Conservation (phyloP, 176 grass and related monocot species). For the Phragmites australis region DNA sequence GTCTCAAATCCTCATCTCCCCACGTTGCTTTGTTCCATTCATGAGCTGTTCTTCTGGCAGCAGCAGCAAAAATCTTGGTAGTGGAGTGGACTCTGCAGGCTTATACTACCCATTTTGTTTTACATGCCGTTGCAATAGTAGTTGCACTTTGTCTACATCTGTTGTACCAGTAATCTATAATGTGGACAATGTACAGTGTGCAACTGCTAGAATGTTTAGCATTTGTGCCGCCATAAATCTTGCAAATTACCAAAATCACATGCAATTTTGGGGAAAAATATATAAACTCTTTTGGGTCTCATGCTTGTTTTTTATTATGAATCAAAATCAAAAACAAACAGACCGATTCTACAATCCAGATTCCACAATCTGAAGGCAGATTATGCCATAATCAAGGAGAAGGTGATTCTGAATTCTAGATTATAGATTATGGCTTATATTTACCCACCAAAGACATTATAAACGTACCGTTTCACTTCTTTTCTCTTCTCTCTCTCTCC, state of each 20-base stretch:
- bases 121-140: neutral
- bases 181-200: neutral
- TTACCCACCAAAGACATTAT: too few species aligned
- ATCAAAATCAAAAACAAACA: too few species aligned
- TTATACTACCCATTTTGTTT: neutral
- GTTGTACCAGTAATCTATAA: neutral
- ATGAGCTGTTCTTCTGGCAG: conserved; percentile 34
- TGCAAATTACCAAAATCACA: neutral
- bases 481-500: too few species aligned
- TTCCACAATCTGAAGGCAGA: too few species aligned
- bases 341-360: too few species aligned
- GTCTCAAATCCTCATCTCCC: conserved; percentile 26
- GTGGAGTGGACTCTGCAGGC: neutral
- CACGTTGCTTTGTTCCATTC: conserved; percentile 13
- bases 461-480: too few species aligned
- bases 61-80: neutral
- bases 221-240: neutral
- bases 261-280: too few species aligned
- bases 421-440: too few species aligned
- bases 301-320: too few species aligned
- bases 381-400: too few species aligned
- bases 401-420: too few species aligned
- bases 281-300: too few species aligned
- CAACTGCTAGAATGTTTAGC: neutral
- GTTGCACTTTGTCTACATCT: neutral